Base-by-base conservation (phyloP, 2,329 filamentous ascomycete species). In the Nothomitra cinnamomea region DNA sequence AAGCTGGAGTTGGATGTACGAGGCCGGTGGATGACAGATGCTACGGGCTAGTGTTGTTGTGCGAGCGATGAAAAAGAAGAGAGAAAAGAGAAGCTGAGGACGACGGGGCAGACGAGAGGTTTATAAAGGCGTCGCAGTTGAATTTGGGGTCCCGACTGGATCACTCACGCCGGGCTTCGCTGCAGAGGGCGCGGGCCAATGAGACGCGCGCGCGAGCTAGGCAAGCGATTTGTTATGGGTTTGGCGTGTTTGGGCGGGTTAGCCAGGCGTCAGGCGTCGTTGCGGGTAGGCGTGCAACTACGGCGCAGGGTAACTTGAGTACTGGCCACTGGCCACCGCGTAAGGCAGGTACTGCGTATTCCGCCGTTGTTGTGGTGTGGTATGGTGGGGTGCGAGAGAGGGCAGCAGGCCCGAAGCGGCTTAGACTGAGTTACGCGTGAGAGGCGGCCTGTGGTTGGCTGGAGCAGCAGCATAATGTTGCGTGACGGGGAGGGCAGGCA, bases 81-180 rank as follows among this genome's bases (percentile, higher is more conserved):
- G 28, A 32, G 59, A 53, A 57, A 58, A 57, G 59, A 53, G 59
- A 57, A 59, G 56, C 45, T 57, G 58, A 56, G 64, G 61, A 60
- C 56, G 64, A 63, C 63, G 67, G 66, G 64, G 75, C 76, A 77
- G 76, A 48, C 73, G 77, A 77, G 68, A 76, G 76, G 76, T 73
- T 54, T 54, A 54, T 54, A 54, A 54, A 52, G 49, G 45, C 52
- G 38, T 43, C 36, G n/a, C 36, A 13, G 50, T 28, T 42, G 50
- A 41, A 47, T 17, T 40, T 47, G 25, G 52, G 40, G 28, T 32
- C 25, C 52, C 52, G 38, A 47, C 36, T 35, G 38, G 50, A 52
- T 52, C 50, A 52, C 36, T 32, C 50, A 12, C 19, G 19, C 19
- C 15, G 42, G 42, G 24, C 25, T 41, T 52, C 35, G 50, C 36